A percentile compares a stretch with the other conserved stretches of the same genome.
Evolutionary conservation across 345 rosid genomes (phyloP).

Genomic region (Trapa incisa): DNA sequence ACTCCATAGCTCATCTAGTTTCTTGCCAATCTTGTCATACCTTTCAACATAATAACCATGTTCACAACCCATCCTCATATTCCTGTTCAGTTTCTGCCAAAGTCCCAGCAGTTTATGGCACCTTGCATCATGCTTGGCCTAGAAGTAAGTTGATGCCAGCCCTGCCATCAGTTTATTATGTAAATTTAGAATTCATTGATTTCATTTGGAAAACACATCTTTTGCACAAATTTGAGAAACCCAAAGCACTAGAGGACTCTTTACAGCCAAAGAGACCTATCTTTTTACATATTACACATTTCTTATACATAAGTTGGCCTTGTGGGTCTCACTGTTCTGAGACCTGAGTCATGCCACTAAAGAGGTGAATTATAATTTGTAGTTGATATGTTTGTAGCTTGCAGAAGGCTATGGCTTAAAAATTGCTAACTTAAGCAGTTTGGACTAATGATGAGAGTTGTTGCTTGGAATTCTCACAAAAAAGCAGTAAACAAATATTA

Average conservation of each 20-base stretch:
- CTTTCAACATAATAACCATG: slow-evolving; percentile 12
- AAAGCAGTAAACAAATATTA: not conserved
- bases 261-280: no score
- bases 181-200: not conserved
- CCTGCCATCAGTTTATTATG: no score
- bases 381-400: not conserved
- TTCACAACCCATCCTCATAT: slow-evolving; percentile 11
- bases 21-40: slow-evolving; percentile 10
- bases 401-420: not conserved
- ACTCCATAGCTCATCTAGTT: slow-evolving; percentile 23
- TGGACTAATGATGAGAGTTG: not conserved
- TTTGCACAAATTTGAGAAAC: no score
- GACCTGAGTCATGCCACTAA: slow-evolving; percentile 15
- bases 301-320: slow-evolving; percentile 5
- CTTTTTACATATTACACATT: not conserved
- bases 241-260: no score
- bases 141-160: no score
- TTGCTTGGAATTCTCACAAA: not conserved
- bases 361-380: not conserved
- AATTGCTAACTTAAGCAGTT: not conserved
- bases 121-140: not conserved
- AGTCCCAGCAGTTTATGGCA: slow-evolving; percentile 14
- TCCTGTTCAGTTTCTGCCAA: slow-evolving; percentile 21
- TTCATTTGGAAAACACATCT: no score
- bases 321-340: slow-evolving; percentile 73